Base-by-base conservation (phyloP, 2,329 filamentous ascomycete genomes). In the Neospermospora avenae region DNA sequence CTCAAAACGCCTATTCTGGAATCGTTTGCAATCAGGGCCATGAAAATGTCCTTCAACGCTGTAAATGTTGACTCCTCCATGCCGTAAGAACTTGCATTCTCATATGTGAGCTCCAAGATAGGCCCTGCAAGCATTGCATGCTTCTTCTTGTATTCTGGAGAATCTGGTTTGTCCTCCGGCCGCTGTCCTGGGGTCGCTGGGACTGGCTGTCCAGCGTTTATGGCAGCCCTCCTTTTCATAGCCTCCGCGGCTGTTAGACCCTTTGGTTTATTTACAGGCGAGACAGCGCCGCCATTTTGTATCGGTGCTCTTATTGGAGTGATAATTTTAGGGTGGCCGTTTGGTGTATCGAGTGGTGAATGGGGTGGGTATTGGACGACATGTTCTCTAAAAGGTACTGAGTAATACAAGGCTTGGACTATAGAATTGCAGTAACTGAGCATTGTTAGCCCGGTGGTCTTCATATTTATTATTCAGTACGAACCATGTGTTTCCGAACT, bases 401-500 rank as follows among this genome's bases (percentile, higher is more conserved):
- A 97, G 78, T 96, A 96, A 78, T 96, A 99, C 60, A 99, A 85
- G 70, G 92, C 96, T 78, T 99, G 95, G 60, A 99, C 84, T 71
- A 99, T 96, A 14, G 95, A 99, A 77, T 99, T 99, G 79, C 91
- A 96, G 77, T 99, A 99, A 75, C 93, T 98, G 76, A 42, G 62
- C 31, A 37, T 34, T 28, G 67, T 74, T 65, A 76, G 73, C 57
- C 62, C 57, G 66, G 65, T 20, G 5, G 16, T 24, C 11, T 16
- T 22, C 20, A 16, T 31, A 35, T 46, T 8, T 18, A 28, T 14
- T 20, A 39, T 25, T 31, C 41, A 57, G 46, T 28, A 64, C 61
- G 58, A 88, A 96, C 93, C 93, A 98, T 74, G 93, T 98, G 73
- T 96, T 98, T 73, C 93, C 93, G 78, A 96, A 97, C 92, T 97